These are phyloP conservation scores for Thelonectria rubi DNA, from an alignment of 2,329 filamentous ascomycete genomes.

Conservation along the genomic window DNA sequence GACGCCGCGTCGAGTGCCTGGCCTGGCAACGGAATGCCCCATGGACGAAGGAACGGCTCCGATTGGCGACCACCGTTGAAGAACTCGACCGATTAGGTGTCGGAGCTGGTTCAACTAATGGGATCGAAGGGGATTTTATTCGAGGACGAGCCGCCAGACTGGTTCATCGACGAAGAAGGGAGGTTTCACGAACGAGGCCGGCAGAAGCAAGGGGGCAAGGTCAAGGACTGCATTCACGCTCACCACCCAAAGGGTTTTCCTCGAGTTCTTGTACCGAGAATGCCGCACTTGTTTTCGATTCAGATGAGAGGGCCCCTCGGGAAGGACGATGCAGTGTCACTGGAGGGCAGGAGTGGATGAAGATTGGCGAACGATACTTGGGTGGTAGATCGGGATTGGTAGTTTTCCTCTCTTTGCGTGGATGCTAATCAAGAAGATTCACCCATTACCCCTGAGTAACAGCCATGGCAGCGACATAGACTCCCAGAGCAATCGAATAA, in stretches of 20 bases:
- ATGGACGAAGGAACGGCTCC: background rate
- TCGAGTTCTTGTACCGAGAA: slow-evolving; percentile 5
- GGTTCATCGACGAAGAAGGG: slow-evolving; percentile 37
- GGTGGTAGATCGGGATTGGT: no score
- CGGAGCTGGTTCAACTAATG: slow-evolving; percentile 29
- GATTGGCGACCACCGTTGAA: background rate
- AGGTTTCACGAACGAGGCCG: slow-evolving; percentile 34
- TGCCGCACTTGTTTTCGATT: slow-evolving; percentile 6
- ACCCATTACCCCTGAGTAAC: no score
- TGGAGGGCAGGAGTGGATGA: background rate
- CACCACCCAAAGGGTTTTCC: slow-evolving; percentile 1
- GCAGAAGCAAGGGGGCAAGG: background rate
- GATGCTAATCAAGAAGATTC: no score
- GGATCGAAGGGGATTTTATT: slow-evolving; percentile 26
- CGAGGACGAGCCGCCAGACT: slow-evolving; percentile 32
- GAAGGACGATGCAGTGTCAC: background rate
- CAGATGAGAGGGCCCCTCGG: background rate
- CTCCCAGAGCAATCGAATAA: no score
- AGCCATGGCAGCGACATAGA: no score
- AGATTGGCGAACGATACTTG: background rate
- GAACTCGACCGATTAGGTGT: slow-evolving; percentile 35
- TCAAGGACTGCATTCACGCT: slow-evolving; percentile 28
- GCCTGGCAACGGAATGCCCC: background rate
- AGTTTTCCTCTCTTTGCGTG: no score
- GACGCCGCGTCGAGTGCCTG: background rate